phyloP scores from a whole-genome alignment of 1,139 yeast genomes.

The Magnusiomyces sp. region DNA sequence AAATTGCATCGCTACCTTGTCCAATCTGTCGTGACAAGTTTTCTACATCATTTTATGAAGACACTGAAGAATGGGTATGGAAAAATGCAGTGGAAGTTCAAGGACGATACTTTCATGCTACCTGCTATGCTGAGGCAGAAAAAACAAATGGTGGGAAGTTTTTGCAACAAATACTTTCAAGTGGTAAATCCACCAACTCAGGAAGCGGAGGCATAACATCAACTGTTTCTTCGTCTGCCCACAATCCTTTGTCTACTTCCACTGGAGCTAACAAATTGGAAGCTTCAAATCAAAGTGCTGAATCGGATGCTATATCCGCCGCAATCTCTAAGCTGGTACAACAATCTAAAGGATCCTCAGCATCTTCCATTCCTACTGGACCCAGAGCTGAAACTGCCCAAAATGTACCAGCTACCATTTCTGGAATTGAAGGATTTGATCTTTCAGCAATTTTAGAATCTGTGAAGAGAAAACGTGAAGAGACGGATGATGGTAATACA shows the following conservation, averaged over 20 bases:
- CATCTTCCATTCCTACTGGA: too few relatives aligned
- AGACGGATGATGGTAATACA: too few relatives aligned
- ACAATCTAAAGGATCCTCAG: conserved; percentile 25
- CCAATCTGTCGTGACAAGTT: conserved; percentile 81
- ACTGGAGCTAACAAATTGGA: too few relatives aligned
- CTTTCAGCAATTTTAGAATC: conserved; percentile 21
- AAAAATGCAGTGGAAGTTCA: conserved; percentile 61
- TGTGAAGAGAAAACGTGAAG: conserved; percentile 20
- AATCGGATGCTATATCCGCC: too few relatives aligned
- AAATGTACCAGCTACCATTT: too few relatives aligned
- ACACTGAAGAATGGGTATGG: conserved; percentile 96
- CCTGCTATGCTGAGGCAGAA: conserved; percentile 70
- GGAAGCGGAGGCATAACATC: conserved; percentile 55
- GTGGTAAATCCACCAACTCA: conserved; percentile 48
- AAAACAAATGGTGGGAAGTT: conserved; percentile 27
- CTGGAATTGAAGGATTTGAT: conserved; percentile 36
- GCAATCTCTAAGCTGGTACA: conserved; percentile 66
- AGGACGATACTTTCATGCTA: conserved; percentile 72
- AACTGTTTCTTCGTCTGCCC: conserved; percentile 51
- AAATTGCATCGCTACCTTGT: conserved; percentile 65
- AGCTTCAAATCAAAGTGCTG: too few relatives aligned
- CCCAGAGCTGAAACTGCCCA: too few relatives aligned
- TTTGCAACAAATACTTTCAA: too few relatives aligned
- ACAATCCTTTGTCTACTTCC: conserved; percentile 49
- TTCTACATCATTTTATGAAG: conserved; percentile 76